Base-by-base conservation (phyloP, 139 green algal species). In the Picochlorum sp. region DNA sequence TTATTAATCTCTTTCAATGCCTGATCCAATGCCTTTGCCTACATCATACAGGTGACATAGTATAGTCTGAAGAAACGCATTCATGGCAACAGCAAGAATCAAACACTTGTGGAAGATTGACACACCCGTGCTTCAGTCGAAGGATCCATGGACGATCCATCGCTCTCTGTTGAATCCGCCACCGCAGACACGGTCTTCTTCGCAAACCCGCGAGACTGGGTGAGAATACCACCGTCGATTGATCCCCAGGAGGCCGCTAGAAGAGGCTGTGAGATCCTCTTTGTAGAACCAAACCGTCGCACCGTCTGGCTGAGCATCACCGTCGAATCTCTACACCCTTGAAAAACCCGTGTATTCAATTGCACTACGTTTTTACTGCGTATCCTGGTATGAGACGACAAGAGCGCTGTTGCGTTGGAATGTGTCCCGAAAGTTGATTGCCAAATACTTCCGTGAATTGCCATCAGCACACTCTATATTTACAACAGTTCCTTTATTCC, bases 1-100 rank as follows among this genome's bases (percentile, higher is more conserved):
- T 44, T 23, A 57, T 87, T 87, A 24, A 87, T 69, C 6, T 86
- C 69, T 24, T 77, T 77, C 7, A 86, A 41, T 13, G 65, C 65
- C 10, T 38, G n/a, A 21, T 84, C 68, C 14, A 87, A 61, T 9
- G 69, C 75, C 10, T 85, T 62, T 15, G 74, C 30, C 57, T 49
- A 14, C 26, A 54, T 41, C 8, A 13, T 13, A 41, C 2, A 13
- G 34, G 8, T 5, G 28, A 30, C 4, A 4, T 7, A 6, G 28
- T 30, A 30, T 30, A 30, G 28, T 30, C 28, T 30, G 28, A 30
- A 30, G 28, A 30, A 30, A 30, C 28, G 1, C 28, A 30, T 6
- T 8, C 14, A 15, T 51, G 45, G 45, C 45, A 26, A 26, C 24
- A 15, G n/a, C 14, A 51, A 51, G 45, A 18, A 15, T 51, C 16